phyloP scores from a whole-genome alignment of 768 basidiomycete species.

The Pulveroboletus sp. region DNA sequence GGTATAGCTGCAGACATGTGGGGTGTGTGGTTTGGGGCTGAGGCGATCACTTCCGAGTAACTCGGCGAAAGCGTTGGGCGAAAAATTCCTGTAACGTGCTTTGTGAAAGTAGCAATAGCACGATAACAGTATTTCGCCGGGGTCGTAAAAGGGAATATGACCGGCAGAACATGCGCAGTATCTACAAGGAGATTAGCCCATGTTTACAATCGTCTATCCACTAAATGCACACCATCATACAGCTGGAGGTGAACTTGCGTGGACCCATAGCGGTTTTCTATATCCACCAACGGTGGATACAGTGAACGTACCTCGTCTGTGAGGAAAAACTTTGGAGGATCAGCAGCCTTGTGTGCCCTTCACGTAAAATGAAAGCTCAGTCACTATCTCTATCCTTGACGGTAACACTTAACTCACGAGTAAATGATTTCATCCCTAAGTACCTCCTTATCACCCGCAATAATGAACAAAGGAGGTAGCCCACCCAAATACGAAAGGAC shows the following conservation, averaged over 20 bases:
- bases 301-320: slow-evolving; percentile 41
- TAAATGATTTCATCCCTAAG: slow-evolving; percentile 90
- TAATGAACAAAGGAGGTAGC: slow-evolving; percentile 78
- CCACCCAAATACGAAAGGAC: slow-evolving; percentile 82
- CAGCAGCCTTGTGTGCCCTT: slow-evolving; percentile 88
- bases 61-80: slow-evolving; percentile 11
- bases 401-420: slow-evolving; percentile 43
- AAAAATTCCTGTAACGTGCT: slow-evolving; percentile 53
- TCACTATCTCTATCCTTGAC: not conserved
- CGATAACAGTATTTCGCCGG: slow-evolving; percentile 79
- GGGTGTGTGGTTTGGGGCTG: not conserved
- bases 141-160: slow-evolving; percentile 71
- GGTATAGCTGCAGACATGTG: not conserved
- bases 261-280: slow-evolving; percentile 48
- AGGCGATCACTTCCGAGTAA: slow-evolving; percentile 7
- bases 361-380: not conserved
- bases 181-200: slow-evolving; percentile 36
- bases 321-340: slow-evolving; percentile 65
- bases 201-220: slow-evolving; percentile 19
- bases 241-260: slow-evolving; percentile 90
- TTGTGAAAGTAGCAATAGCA: slow-evolving; percentile 67
- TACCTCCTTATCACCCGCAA: slow-evolving; percentile 88
- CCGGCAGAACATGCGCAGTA: slow-evolving; percentile 66
- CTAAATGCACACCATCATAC: slow-evolving; percentile 61
- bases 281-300: slow-evolving; percentile 53